Evolutionary conservation across 352 stramenopile species (phyloP), one percentile per base, ranked within the genome.

Genomic region (Globisporangium megalacanthum): DNA sequence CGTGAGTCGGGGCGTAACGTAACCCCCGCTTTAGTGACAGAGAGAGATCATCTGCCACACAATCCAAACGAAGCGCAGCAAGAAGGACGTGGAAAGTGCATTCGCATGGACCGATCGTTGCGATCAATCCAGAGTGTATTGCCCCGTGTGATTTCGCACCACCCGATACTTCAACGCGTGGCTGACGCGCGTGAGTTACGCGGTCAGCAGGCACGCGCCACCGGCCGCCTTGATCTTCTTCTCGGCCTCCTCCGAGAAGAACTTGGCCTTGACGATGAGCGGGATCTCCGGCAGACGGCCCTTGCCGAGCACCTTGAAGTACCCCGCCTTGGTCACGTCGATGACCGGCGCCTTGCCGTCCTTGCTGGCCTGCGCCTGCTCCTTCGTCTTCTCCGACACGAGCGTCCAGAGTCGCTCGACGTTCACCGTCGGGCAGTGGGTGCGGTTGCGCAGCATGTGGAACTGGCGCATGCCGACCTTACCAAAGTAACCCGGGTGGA

Each of bases 401-500:
- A 99, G 87, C 73, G 93, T 98, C 95, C 98, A 99, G 58, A 99
- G 83, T 75, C 98, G 97, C 83, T 99, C 98, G 68, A 99, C 72
- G 84, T 99, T 99, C 63, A 99, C 85, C 33, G 95, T 99, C 47
- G 97, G 96, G 77, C 95, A 99, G 89, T 98, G 98, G 60, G 84
- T 82, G 56, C 95, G 83, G 86, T 99, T 99, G 60, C 86, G 88
- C 64, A 99, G 83, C 54, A 98, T 47, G 75, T 99, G 98, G 81
- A 99, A 99, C 58, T 98, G 97, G 69, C 98, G 92, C 97, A 99
- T 99, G 96, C 98, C 98, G 63, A 99, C 97, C 89, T 99, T 99
- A 94, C 98, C 98, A 72, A 99, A 99, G 89, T 99, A 99, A 97
- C 98, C 97, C 78, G 97, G 97, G 76, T 99, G 97, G 79, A 98